Conservation (phyloP, 2,329 filamentous ascomycete genomes). For the Fusarium tanahbumbuense region DNA sequence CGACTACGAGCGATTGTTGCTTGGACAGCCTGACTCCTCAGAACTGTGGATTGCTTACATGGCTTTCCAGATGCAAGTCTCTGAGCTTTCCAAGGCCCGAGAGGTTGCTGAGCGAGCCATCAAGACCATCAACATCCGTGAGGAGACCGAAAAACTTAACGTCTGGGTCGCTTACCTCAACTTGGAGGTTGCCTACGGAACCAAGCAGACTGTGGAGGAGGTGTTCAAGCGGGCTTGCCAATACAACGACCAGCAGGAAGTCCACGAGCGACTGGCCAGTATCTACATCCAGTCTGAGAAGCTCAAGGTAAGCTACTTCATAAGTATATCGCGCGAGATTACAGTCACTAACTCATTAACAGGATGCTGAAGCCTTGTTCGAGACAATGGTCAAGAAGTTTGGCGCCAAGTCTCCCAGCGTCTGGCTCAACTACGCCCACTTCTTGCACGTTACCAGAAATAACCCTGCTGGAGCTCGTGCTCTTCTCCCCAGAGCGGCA, state of each 20-base stretch:
- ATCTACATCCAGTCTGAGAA: constrained; percentile 96
- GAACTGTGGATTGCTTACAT: constrained; percentile 96
- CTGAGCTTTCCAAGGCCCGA: constrained; percentile 87
- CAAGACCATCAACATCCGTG: constrained; percentile 88
- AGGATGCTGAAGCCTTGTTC: constrained; percentile 92
- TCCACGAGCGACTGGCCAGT: constrained; percentile 88
- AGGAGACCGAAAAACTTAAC: constrained; percentile 93
- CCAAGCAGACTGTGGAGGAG: constrained; percentile 82
- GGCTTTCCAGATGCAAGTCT: constrained; percentile 96
- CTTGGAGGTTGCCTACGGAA: constrained; percentile 90
- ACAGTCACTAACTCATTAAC: constrained; percentile 48
- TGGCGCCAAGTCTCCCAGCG: constrained; percentile 79
- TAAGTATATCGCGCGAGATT: not conserved
- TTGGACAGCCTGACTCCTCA: constrained; percentile 94
- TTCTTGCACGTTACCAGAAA: constrained; percentile 84
- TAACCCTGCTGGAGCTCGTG: constrained; percentile 78
- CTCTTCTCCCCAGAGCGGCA: constrained; percentile 82
- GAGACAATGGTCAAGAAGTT: constrained; percentile 89
- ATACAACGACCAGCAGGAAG: constrained; percentile 91
- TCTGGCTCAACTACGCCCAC: constrained; percentile 95
- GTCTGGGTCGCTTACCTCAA: constrained; percentile 96
- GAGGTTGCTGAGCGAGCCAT: constrained; percentile 92
- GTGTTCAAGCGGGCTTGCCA: constrained; percentile 93
- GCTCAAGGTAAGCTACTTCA: constrained; percentile 71
- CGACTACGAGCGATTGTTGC: constrained; percentile 92